Evolutionary conservation across 2,329 filamentous ascomycete genomes (phyloP).

Genomic region (Tolypocladium inflatum): DNA sequence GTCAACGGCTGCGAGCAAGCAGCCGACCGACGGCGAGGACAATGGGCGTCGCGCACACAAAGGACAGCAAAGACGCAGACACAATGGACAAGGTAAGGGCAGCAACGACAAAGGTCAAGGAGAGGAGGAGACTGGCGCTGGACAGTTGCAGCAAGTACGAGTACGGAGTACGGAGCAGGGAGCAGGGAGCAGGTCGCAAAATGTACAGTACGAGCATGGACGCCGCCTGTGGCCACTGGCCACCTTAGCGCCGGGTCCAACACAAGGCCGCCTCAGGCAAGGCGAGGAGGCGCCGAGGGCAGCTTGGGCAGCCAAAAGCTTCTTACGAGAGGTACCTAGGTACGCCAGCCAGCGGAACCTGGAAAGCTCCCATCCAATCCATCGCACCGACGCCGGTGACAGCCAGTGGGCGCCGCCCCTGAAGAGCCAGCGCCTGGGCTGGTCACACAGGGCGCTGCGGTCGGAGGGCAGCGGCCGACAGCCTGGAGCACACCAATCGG

Average conservation of each 20-base stretch:
- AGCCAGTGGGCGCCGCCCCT: not conserved
- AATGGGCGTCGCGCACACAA: not conserved
- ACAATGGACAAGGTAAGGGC: not conserved
- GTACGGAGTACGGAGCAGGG: not conserved
- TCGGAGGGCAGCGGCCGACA: not conserved
- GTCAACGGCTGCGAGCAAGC: not conserved
- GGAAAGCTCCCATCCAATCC: not conserved
- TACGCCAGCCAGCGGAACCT: not conserved
- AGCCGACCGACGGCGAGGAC: not conserved
- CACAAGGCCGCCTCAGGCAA: not conserved
- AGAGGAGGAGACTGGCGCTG: not conserved
- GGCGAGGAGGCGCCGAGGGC: not conserved
- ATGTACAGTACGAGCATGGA: not conserved
- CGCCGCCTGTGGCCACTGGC: not conserved
- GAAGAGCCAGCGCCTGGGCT: not conserved
- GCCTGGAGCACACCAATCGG: not conserved
- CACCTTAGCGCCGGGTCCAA: not conserved
- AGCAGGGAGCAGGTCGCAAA: not conserved
- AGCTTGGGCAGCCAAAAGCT: not conserved
- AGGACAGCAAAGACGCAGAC: not conserved
- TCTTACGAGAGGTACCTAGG: too few species aligned
- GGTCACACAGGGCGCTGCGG: not conserved
- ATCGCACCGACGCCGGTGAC: not conserved
- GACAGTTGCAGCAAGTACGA: not conserved
- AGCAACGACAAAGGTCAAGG: not conserved